Conservation (phyloP, 75 land plant genomes). For the Sequoia sempervirens region DNA sequence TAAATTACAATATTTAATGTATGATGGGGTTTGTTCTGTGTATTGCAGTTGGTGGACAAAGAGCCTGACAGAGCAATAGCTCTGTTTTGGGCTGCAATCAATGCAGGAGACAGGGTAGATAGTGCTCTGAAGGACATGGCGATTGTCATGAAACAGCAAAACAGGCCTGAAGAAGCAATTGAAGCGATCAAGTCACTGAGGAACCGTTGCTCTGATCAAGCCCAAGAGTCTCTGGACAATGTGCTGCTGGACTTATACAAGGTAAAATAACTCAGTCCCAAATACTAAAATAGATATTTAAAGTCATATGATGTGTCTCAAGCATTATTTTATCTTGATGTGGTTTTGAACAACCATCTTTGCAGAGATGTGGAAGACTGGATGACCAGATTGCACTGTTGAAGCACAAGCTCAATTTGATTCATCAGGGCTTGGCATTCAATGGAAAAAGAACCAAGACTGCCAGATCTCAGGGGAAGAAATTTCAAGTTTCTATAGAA, state of each 20-base stretch:
- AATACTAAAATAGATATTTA: not conserved
- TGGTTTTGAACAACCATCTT: not conserved
- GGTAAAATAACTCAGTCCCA: slow-evolving; percentile 32
- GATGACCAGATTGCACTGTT: slow-evolving; percentile 88
- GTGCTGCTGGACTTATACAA: slow-evolving; percentile 90
- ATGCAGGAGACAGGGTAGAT: slow-evolving; percentile 93
- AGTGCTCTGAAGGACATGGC: slow-evolving; percentile 99
- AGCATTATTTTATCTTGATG: not conserved
- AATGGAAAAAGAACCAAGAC: slow-evolving; percentile 97
- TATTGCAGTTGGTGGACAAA: slow-evolving; percentile 79
- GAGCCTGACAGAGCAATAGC: slow-evolving; percentile 92
- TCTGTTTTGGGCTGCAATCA: slow-evolving; percentile 96
- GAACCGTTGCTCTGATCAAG: slow-evolving; percentile 84
- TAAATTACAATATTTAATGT: not conserved
- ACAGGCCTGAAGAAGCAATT: slow-evolving; percentile 91
- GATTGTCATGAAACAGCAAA: slow-evolving; percentile 98
- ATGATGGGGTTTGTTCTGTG: not conserved
- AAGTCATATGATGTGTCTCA: not conserved
- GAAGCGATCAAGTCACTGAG: slow-evolving; percentile 95
- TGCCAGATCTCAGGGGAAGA: slow-evolving; percentile 96
- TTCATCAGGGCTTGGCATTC: slow-evolving; percentile 94
- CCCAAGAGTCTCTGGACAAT: slow-evolving; percentile 95
- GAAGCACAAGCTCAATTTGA: slow-evolving; percentile 85
- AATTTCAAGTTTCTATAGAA: slow-evolving; percentile 93
- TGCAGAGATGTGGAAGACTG: slow-evolving; percentile 91